Evolutionary conservation across 805 yeast species (phyloP).

Genomic region (Teunomyces barrocoloradensis): DNA sequence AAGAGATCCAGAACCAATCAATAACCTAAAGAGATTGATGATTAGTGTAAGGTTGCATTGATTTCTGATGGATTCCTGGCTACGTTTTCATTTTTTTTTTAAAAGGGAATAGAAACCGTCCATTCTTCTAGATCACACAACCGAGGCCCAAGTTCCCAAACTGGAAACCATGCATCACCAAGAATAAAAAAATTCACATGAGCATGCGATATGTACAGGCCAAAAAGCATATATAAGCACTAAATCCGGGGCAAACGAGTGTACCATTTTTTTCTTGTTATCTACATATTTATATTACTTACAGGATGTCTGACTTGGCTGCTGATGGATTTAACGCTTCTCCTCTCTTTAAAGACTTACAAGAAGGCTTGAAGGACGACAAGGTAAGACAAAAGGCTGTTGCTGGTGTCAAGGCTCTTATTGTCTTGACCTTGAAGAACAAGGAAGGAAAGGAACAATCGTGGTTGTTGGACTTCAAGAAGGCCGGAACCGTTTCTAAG

Average conservation of each 20-base stretch:
- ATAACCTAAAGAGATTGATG: not conserved
- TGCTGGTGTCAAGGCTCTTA: slow-evolving; percentile 54
- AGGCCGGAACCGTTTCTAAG: slow-evolving; percentile 46
- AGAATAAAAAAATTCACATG: slow-evolving; percentile 2
- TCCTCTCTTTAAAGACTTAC: slow-evolving; percentile 38
- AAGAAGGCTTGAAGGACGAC: slow-evolving; percentile 37
- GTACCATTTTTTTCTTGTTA: not conserved
- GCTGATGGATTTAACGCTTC: slow-evolving; percentile 45
- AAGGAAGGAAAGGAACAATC: slow-evolving; percentile 55
- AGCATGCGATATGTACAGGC: not conserved
- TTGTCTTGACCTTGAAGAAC: slow-evolving; percentile 66
- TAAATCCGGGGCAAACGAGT: slow-evolving; percentile 1
- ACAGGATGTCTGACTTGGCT: slow-evolving; percentile 23
- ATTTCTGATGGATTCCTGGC: too few relatives aligned
- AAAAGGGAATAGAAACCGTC: too few relatives aligned
- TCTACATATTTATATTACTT: not conserved
- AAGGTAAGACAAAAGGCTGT: slow-evolving; percentile 38
- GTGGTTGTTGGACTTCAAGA: slow-evolving; percentile 69
- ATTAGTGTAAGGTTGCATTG: not conserved
- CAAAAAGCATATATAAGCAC: slow-evolving; percentile 3
- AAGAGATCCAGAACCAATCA: not conserved
- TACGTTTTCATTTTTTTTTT: too few relatives aligned
- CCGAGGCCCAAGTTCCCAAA: slow-evolving; percentile 4
- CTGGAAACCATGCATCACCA: not conserved
- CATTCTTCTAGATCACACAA: not conserved